Base-by-base conservation (phyloP, 495 filamentous ascomycete genomes). In the Penicillium longicatenatum region DNA sequence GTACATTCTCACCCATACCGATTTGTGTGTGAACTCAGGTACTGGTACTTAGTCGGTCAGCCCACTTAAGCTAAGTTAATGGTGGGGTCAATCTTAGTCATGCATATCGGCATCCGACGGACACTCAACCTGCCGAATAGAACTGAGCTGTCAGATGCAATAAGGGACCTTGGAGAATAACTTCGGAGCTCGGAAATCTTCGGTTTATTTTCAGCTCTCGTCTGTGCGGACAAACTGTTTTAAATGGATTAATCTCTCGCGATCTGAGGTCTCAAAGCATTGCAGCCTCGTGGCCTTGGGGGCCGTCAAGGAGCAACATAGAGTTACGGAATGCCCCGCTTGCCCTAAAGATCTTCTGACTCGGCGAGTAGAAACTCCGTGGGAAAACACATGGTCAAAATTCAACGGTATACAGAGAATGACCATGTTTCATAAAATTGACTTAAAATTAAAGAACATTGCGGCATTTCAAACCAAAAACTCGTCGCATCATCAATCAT, bases 11-110 rank as follows among this genome's bases (percentile, higher is more conserved):
- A 12, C 5, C 17, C 26, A 37, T 41, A 39, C 12, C n/a, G 26
- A 6, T 2, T 55, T 39, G 8, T 33, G 46, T 39, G 30, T 17
- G 6, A 24, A 24, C 16, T 4, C 10, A 61, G 17, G 62, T 64
- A 64, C 51, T 29, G 8, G 42, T 64, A 64, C 62, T 16, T 59
- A 12, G 3, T 12, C 7, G 17, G 46, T 50, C 31, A 57, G 46
- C 26, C 54, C 45, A 57, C 47, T 29, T 33, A 35, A 29, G 37
- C 49, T 48, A 35, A 29, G 37, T 43, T 48, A 55, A 48, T 63
- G 50, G 61, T 57, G 61, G 61, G 57, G 57, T 55, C 31, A 58
- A 47, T 21, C 50, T 52, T 52, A 48, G 45, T 48, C 45, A 51
- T 14, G 9, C 10, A 22, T 52, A 39, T 55, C 47, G 55, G 29